phyloP scores from a whole-genome alignment of 108 stramenopile species.

The Cyclotella cryptica region DNA sequence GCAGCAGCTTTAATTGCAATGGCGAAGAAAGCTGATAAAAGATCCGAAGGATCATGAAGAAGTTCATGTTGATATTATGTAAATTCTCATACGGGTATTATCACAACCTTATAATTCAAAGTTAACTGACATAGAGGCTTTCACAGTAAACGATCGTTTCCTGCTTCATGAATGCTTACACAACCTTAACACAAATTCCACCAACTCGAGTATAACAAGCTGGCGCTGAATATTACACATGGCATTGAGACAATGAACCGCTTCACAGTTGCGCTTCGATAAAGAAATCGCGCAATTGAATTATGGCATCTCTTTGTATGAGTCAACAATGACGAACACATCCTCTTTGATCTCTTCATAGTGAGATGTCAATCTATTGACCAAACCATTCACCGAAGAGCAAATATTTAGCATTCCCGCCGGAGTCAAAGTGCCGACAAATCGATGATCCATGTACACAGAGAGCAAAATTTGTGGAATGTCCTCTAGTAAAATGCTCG shows the following conservation, averaged over 20 bases:
- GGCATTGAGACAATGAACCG: background rate
- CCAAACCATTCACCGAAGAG: constrained; percentile 34
- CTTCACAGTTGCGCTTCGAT: background rate
- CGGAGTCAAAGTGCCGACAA: constrained; percentile 17
- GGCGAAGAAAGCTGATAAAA: constrained; percentile 26
- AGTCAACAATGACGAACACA: constrained; percentile 12
- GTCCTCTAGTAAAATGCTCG: constrained; percentile 30
- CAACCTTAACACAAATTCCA: too few species aligned
- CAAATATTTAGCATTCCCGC: constrained; percentile 45
- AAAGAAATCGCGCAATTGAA: background rate
- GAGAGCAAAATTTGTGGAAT: constrained; percentile 40
- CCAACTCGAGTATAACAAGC: too few species aligned
- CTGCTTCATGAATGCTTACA: too few species aligned
- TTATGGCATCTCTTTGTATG: constrained; percentile 31
- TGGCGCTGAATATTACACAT: too few species aligned
- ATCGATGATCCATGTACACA: constrained; percentile 25
- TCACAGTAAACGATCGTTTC: too few species aligned
- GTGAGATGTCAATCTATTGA: constrained; percentile 28
- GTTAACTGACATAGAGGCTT: background rate
- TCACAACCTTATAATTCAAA: background rate
- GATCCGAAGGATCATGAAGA: background rate
- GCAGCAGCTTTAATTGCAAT: constrained; percentile 47
- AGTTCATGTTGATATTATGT: background rate
- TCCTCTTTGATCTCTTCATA: constrained; percentile 38
- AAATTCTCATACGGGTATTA: background rate